Evolutionary conservation across 1,139 yeast genomes (phyloP).

Genomic region (Yamadazyma spencermartinsiae): DNA sequence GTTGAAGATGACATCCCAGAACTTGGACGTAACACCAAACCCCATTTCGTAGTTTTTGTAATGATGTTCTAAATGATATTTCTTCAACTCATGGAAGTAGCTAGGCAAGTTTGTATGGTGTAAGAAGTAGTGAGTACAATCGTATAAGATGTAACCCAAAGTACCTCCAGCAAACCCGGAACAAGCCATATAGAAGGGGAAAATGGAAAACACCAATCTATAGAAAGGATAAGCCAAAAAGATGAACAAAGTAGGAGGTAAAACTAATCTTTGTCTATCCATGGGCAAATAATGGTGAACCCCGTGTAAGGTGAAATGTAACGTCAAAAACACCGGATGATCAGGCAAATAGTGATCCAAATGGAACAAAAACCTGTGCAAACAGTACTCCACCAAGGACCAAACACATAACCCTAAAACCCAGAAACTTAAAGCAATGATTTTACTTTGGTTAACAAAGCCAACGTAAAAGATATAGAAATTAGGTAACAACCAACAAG

Average conservation of each 20-base stretch:
- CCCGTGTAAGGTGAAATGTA: constrained; percentile 92
- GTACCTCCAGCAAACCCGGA: constrained; percentile 88
- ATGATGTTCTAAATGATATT: constrained; percentile 93
- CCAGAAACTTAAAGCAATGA: constrained; percentile 46
- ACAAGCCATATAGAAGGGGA: constrained; percentile 51
- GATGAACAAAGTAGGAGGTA: constrained; percentile 87
- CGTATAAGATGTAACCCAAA: constrained; percentile 89
- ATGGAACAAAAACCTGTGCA: constrained; percentile 94
- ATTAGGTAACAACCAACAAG: constrained; percentile 84
- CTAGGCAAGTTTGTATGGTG: constrained; percentile 84
- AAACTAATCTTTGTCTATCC: constrained; percentile 89
- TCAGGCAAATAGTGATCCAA: constrained; percentile 85
- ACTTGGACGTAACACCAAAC: constrained; percentile 89
- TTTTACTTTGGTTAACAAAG: constrained; percentile 32
- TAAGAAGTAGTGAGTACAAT: constrained; percentile 79
- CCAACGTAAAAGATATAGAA: constrained; percentile 46
- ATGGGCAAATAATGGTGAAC: constrained; percentile 96
- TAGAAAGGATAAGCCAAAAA: constrained; percentile 47
- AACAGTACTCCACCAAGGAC: constrained; percentile 84
- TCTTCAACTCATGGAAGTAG: constrained; percentile 75
- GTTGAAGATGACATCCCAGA: constrained; percentile 91
- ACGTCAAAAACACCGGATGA: constrained; percentile 66
- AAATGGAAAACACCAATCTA: constrained; percentile 34
- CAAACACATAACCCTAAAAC: constrained; percentile 76
- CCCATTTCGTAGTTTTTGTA: constrained; percentile 96